Evolutionary conservation across 495 filamentous ascomycete species (phyloP), one percentile per base, ranked within the genome.

Genomic region (Penicillium herquei): DNA sequence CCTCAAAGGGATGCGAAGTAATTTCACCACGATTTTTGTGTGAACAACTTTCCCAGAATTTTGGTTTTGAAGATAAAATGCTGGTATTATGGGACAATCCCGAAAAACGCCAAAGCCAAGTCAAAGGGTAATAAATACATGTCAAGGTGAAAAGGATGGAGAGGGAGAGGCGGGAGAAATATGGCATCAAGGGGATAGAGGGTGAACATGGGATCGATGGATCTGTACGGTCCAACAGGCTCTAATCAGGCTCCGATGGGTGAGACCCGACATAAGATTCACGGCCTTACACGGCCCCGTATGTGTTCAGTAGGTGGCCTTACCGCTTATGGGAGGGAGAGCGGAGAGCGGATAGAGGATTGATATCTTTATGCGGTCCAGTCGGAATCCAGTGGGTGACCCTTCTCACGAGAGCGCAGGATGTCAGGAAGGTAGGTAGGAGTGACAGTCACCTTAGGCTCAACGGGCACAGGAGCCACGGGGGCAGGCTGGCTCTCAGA

Each of bases 321-420:
- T 26, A 26, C 21, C 21, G 4, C 21, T 26, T 4, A 10, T 2
- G 6, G 12, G 34, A 30, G 59, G 37, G 62, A 53, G 40, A 40
- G 33, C 17, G 37, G 62, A 53, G 40, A 40, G 33, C 17, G 39
- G 30, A 43, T 3, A 30, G 14, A 14, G 8, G 30, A 33, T 26
- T 31, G 48, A 49, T 30, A 16, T 51, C 46, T 51, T 76, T 58
- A 78, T 34, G 75, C 82, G 33, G 76, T 75, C 81, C 81, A 85
- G 67, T 85, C 82, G 43, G 81, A 83, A 68, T 85, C 82, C 42
- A 75, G 63, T n/a, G 80, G 81, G 66, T 83, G 80, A 33, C 76
- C 75, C 66, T 77, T 78, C 65, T 71, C 56, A 13, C 65, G 53
- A 32, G 70, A 72, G 34, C 65, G 73, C 55, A 74, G 63, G 50